Conservation (phyloP, 192 early-diverging fungal species). For the Paraglomus brasilianum region DNA sequence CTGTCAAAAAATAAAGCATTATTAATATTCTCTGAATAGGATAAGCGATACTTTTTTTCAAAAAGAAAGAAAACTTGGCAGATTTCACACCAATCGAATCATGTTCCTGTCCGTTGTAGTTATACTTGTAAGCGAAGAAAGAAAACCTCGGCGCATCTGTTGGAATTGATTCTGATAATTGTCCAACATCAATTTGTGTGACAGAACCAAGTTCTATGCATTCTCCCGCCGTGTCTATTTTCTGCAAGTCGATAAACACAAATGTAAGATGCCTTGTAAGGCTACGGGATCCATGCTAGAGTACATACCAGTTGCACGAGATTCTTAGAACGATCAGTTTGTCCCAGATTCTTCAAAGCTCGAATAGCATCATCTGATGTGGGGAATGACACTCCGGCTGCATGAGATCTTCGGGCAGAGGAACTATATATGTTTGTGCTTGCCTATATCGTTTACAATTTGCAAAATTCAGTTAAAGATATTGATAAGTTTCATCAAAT, state of each 20-base stretch:
- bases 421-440: slow-evolving; percentile 53
- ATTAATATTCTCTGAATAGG: slow-evolving; percentile 8
- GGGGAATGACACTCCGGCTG: slow-evolving; percentile 62
- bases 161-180: slow-evolving; percentile 54
- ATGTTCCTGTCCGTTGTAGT: slow-evolving; percentile 40
- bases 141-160: slow-evolving; percentile 70
- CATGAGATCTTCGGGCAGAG: slow-evolving; percentile 62
- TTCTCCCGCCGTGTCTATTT: slow-evolving; percentile 53
- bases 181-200: slow-evolving; percentile 44
- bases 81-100: slow-evolving; percentile 47
- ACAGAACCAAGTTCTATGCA: slow-evolving; percentile 48
- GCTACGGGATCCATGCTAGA: slow-evolving; percentile 16
- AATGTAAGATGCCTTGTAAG: neutral
- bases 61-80: slow-evolving; percentile 17
- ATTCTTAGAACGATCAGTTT: slow-evolving; percentile 50
- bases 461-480: too few relatives aligned
- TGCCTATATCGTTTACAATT: slow-evolving; percentile 40
- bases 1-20: slow-evolving; percentile 33
- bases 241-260: slow-evolving; percentile 26
- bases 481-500: neutral
- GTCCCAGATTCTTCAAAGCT: slow-evolving; percentile 59
- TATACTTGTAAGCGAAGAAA: slow-evolving; percentile 56
- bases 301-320: slow-evolving; percentile 55
- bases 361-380: slow-evolving; percentile 55
- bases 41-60: neutral